phyloP scores from a whole-genome alignment of 1,284 basidiomycete genomes.

The Leucocoprinus gongylophorus region DNA sequence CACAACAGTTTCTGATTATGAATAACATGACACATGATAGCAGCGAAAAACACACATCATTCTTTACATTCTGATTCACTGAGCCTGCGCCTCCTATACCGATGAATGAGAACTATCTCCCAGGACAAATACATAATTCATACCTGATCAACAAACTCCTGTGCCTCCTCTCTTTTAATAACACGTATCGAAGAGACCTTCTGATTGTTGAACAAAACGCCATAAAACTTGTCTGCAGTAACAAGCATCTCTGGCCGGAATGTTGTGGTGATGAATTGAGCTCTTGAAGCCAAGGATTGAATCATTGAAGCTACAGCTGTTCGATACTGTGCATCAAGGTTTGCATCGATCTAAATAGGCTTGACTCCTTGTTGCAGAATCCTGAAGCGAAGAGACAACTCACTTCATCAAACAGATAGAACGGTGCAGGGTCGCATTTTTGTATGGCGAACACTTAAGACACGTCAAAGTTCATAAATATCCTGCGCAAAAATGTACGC shows the following conservation, averaged over 20 bases:
- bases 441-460: constrained; percentile 91
- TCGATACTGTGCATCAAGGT: constrained; percentile 95
- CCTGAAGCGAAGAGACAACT: constrained; percentile 7
- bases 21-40: too few relatives aligned
- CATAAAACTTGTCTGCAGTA: constrained; percentile 94
- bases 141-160: constrained; percentile 85
- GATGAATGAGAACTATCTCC: constrained; percentile 1
- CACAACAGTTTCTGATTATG: too few relatives aligned
- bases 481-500: constrained; percentile 10
- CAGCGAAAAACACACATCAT: too few relatives aligned
- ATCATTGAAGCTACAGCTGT: constrained; percentile 61
- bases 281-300: not conserved
- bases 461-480: not conserved
- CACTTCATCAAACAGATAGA: constrained; percentile 99
- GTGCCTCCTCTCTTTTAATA: constrained; percentile 80
- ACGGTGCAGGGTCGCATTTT: constrained; percentile 98
- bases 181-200: constrained; percentile 85
- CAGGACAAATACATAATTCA: constrained; percentile 14
- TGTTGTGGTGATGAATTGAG: not conserved
- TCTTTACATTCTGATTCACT: constrained; percentile 23
- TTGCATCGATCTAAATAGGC: constrained; percentile 78
- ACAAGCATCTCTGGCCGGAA: constrained; percentile 90
- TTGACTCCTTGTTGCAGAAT: not conserved
- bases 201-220: constrained; percentile 95
- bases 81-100: constrained; percentile 48